Evolutionary conservation across 2,329 filamentous ascomycete species (phyloP), one percentile per base, ranked within the genome.

Genomic region (Cercospora zeina): DNA sequence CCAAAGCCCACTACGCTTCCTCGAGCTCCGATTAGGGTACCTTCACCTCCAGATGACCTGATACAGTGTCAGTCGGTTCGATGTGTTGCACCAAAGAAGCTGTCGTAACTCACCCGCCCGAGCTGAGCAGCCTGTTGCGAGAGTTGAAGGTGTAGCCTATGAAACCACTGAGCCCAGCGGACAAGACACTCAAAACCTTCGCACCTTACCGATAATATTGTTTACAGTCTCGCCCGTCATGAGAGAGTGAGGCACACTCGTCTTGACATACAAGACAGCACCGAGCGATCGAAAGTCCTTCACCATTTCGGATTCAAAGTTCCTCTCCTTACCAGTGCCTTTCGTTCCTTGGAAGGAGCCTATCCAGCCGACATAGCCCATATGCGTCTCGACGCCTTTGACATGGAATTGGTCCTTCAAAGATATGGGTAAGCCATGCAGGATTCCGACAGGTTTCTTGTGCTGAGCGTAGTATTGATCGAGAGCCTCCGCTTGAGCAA

Each of bases 341-440:
- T 80, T 80, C 45, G 79, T 75, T 55, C 83, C 85, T 72, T 87
- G 75, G 65, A 86, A 83, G 0, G 82, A 83, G 6, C 81, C 82
- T n/a, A 88, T 82, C 81, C 85, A 86, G n/a, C 85, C 84, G 24
- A 87, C 78, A 68, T 87, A 88, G 11, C 85, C 86, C 79, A 88
- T 76, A 1, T 73, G 74, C 34, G 77, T 81, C 58, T 81, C 79
- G 31, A 79, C 77, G n/a, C 75, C 78, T 57, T 76, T 71, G 62
- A 81, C 76, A 59, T 81, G 78, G 68, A 81, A 81, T 59, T 81
- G 80, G 63, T 82, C 80, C 62, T 81, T 82, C 30, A 81, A 65
- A 24, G 76, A 79, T 66, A 82, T 76, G 37, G 79, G 79, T 4
- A 82, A 70, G 6, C 80, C 80, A 66, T 82, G 80, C 9, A 82